These are phyloP conservation scores for Nannochloropsis gaditana DNA, from an alignment of 108 stramenopile species.

Conservation along the genomic window DNA sequence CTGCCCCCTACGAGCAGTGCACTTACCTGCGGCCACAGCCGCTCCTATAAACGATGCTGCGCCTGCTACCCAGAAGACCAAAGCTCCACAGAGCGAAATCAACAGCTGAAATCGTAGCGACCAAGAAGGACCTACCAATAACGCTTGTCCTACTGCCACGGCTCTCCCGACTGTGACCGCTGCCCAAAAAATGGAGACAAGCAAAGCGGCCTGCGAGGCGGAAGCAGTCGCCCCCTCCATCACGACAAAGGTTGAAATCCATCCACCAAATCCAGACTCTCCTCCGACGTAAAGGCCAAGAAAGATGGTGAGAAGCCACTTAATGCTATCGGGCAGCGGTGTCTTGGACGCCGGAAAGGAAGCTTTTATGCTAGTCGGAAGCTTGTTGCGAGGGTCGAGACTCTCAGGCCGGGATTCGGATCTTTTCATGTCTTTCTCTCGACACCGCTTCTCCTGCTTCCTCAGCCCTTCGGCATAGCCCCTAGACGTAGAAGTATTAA, in stretches of 20 bases:
- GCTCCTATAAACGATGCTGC: background rate
- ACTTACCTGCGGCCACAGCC: background rate
- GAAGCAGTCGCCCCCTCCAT: background rate
- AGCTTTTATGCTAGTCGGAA: no score
- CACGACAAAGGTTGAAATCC: constrained; percentile 2
- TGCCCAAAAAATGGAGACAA: background rate
- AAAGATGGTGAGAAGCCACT: background rate
- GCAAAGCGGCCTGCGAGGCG: constrained; percentile 16
- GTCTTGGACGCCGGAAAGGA: background rate
- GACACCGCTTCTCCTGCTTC: background rate
- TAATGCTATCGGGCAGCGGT: background rate
- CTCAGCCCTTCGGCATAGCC: background rate
- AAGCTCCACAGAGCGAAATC: background rate
- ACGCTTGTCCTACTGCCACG: background rate
- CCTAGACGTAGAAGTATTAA: background rate
- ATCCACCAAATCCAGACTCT: background rate
- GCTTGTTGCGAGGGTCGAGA: no score
- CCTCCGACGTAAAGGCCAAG: background rate
- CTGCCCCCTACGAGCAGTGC: background rate
- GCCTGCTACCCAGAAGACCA: background rate
- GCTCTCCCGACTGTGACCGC: background rate
- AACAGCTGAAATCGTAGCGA: background rate
- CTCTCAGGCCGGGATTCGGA: no score
- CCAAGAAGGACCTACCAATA: background rate
- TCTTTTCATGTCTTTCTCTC: no score